Evolutionary conservation across 768 basidiomycete species (phyloP).

Genomic region (Lactarius deliciosus): DNA sequence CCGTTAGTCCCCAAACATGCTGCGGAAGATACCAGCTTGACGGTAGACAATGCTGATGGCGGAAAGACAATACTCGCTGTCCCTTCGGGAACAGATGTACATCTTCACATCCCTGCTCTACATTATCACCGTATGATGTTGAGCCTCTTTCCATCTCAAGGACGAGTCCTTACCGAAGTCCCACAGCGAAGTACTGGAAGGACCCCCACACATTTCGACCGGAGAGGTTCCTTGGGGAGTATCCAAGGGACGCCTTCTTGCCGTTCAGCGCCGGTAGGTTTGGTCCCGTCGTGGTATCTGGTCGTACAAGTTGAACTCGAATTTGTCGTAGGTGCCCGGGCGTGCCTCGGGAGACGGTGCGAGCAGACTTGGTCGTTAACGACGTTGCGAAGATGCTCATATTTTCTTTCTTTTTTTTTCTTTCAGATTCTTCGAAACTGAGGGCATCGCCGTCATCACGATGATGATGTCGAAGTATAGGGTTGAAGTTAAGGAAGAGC

Average conservation of each 20-base stretch:
- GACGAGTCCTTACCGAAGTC: not conserved
- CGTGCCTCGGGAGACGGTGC: constrained; percentile 31
- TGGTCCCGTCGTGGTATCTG: not conserved
- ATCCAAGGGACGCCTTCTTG: constrained; percentile 38
- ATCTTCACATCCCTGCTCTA: constrained; percentile 37
- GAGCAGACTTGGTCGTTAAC: not conserved
- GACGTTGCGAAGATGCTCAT: not conserved
- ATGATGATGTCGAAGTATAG: constrained; percentile 47
- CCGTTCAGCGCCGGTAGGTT: constrained; percentile 34
- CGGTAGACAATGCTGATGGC: constrained; percentile 40
- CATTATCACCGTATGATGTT: constrained; percentile 52
- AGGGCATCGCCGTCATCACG: constrained; percentile 47
- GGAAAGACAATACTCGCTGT: constrained; percentile 42
- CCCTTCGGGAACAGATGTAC: constrained; percentile 44
- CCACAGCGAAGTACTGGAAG: constrained; percentile 55
- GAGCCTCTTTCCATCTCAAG: too few relatives aligned
- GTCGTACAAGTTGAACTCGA: not conserved
- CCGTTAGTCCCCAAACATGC: constrained; percentile 44
- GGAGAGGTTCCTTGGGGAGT: constrained; percentile 38
- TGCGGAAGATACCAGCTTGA: constrained; percentile 47
- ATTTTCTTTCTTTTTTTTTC: not conserved
- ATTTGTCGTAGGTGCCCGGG: constrained; percentile 23
- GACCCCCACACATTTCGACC: constrained; percentile 50
- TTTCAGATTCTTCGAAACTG: constrained; percentile 50
- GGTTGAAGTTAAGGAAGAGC: constrained; percentile 51